phyloP scores from a whole-genome alignment of 371 early-diverging fungal genomes.

The Mucor lusitanicus region DNA sequence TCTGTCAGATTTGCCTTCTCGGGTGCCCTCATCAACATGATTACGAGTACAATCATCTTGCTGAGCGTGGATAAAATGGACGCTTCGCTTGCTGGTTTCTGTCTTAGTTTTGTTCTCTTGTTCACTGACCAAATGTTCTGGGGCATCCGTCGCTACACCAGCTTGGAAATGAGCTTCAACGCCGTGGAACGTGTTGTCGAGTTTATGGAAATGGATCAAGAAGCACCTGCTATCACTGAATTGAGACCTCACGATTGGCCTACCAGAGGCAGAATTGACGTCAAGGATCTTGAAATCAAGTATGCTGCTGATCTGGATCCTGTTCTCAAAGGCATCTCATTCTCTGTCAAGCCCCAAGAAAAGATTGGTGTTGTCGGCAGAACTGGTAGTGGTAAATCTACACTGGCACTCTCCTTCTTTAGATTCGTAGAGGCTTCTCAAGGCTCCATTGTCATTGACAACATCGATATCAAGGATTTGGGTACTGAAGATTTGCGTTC shows the following conservation, averaged over 20 bases:
- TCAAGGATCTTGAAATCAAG: slow-evolving; percentile 56
- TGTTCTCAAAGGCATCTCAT: slow-evolving; percentile 58
- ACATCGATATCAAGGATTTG: slow-evolving; percentile 71
- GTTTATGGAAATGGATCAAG: slow-evolving; percentile 77
- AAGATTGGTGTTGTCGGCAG: slow-evolving; percentile 72
- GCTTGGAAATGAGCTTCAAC: slow-evolving; percentile 83
- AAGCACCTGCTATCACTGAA: slow-evolving; percentile 63
- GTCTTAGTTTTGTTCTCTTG: slow-evolving; percentile 71
- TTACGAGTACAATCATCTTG: slow-evolving; percentile 54
- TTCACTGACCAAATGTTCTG: slow-evolving; percentile 71
- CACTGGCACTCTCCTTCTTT: slow-evolving; percentile 74
- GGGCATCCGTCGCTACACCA: slow-evolving; percentile 71
- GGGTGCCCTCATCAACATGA: slow-evolving; percentile 68
- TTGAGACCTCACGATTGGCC: slow-evolving; percentile 68
- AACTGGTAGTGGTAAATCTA: slow-evolving; percentile 80
- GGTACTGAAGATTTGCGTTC: slow-evolving; percentile 72
- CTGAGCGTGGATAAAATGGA: slow-evolving; percentile 47
- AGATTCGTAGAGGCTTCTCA: slow-evolving; percentile 70
- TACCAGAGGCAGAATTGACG: slow-evolving; percentile 58
- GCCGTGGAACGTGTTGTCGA: slow-evolving; percentile 85
- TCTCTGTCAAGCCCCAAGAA: slow-evolving; percentile 53
- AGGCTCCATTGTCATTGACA: slow-evolving; percentile 76
- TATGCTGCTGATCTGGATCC: slow-evolving; percentile 64
- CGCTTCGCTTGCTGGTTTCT: slow-evolving; percentile 77
- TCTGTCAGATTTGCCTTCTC: slow-evolving; percentile 69